Evolutionary conservation across 73 alveolate genomes (phyloP), one percentile per base, ranked within the genome.

Genomic region (Vitrella brassicaformis): DNA sequence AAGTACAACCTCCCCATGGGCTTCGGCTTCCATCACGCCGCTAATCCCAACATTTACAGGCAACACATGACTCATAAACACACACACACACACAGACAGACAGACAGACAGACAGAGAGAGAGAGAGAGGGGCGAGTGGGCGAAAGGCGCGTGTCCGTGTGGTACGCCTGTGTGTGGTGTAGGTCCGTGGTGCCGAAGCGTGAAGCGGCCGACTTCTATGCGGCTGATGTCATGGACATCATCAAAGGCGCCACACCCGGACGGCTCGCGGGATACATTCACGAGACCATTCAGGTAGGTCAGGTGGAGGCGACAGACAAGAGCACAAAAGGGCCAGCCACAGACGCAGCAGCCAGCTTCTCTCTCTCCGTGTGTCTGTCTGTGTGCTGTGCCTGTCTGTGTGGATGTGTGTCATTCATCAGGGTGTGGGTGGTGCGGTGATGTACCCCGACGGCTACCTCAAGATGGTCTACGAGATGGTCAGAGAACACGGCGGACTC

Each of bases 401-500:
- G n/a, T n/a, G n/a, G n/a, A n/a, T n/a, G n/a, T n/a, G n/a, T n/a
- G n/a, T n/a, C n/a, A n/a, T n/a, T n/a, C n/a, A n/a, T n/a, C n/a
- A n/a, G 28, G 85, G 77, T 9, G 65, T 27, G 31, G 85, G 85
- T 0, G 85, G 85, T 31, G 71, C 32, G 19, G 46, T 32, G 28
- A 70, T 30, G 25, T 26, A 67, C 65, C 85, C 78, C 10, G 47
- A 30, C 18, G 85, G 85, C 7, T 76, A 64, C 85, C 68, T 76
- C 25, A 10, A 25, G 19, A 30, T 67, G 39, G 85, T 31, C 25
- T 66, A 67, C 31, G 32, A 68, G 14, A 4, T n/a, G 27, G 72
- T 76, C 67, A 28, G 78, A 30, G 28, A 18, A 1, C 47, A 8
- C 30, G 85, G 85, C 1, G 85, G 85, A 10, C 32, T 64, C 39